Evolutionary conservation across 352 stramenopile genomes (phyloP), one percentile per base, ranked within the genome.

Genomic region (Plasmopara halstedii): DNA sequence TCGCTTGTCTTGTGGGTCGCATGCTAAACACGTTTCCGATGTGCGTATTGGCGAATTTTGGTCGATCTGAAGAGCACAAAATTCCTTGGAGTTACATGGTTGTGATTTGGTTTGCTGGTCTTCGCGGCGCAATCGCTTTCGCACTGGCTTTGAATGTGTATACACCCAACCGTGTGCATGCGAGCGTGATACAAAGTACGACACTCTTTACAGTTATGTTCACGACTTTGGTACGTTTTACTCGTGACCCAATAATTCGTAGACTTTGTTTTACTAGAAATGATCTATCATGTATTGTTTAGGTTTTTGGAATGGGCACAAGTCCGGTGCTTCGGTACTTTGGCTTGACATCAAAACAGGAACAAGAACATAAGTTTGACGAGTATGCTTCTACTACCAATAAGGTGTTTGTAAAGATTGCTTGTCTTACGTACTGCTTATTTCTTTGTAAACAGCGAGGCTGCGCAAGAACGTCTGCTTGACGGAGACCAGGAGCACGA

Each of bases 121-220:
- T 97, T 25, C 82, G 91, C 31, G 91, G 91, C n/a, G 89, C 91
- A 17, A 93, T 97, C 19, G 86, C 88, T 11, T 97, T 96, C 56
- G 85, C 86, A 11, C 74, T 93, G 8, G 77, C 74, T 29, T 49
- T 88, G 15, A 88, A 88, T 38, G 74, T 88, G 6, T 83, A 61
- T 38, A 79, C 74, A 4, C 62, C 68, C n/a, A 81, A 68, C 17
- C 39, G 36, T 9, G 65, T 61, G 17, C 71, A 88, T 39, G 64
- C 68, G 0, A 76, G 70, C 35, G 71, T 88, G 17, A 88, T 88
- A 42, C 73, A 88, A 46, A 85, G 71, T 49, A 84, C 72, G 18
- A 88, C 76, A 3, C 53, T 88, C 27, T 88, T 88, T 55, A 88
- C 76, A 0, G 76, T 88, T 50, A 86, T 88, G 73, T 83, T 83